These are phyloP conservation scores for Oryza longistaminata DNA, from an alignment of 176 grass and related monocot species.

Conservation along the genomic window DNA sequence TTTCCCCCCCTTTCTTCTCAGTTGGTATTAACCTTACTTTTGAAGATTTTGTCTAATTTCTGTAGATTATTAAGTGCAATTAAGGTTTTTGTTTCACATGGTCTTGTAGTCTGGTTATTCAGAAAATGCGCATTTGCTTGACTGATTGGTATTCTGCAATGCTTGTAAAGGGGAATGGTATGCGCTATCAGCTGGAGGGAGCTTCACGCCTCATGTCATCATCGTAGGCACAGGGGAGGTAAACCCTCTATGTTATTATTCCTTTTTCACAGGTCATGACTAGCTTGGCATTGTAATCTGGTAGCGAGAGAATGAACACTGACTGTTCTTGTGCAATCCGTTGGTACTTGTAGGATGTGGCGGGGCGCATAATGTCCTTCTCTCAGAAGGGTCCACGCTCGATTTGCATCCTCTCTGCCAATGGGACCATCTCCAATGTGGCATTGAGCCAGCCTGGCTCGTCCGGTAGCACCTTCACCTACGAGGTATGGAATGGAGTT, in stretches of 20 bases:
- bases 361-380: slow-evolving; percentile 81
- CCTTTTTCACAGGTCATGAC: background rate
- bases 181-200: slow-evolving; percentile 85
- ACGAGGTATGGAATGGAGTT: slow-evolving; percentile 49
- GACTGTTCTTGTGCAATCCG: slow-evolving; percentile 21
- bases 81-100: background rate
- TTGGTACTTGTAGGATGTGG: slow-evolving; percentile 76
- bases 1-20: background rate
- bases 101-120: background rate
- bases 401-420: slow-evolving; percentile 76
- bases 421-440: slow-evolving; percentile 88
- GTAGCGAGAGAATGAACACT: background rate
- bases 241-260: slow-evolving; percentile 6
- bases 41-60: background rate
- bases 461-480: slow-evolving; percentile 74
- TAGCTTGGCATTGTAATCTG: slow-evolving; percentile 23
- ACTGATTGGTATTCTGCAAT: slow-evolving; percentile 3
- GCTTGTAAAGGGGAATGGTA: slow-evolving; percentile 86
- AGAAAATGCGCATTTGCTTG: background rate
- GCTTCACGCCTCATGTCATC: slow-evolving; percentile 92
- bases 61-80: background rate
- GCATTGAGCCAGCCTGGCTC: slow-evolving; percentile 61
- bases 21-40: background rate
- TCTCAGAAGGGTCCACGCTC: slow-evolving; percentile 86
- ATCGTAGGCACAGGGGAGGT: slow-evolving; percentile 86